A percentile compares a stretch with the other conserved stretches of the same genome.
phyloP scores from a whole-genome alignment of 768 basidiomycete species.

The Porphyrellus cyaneotinctus region DNA sequence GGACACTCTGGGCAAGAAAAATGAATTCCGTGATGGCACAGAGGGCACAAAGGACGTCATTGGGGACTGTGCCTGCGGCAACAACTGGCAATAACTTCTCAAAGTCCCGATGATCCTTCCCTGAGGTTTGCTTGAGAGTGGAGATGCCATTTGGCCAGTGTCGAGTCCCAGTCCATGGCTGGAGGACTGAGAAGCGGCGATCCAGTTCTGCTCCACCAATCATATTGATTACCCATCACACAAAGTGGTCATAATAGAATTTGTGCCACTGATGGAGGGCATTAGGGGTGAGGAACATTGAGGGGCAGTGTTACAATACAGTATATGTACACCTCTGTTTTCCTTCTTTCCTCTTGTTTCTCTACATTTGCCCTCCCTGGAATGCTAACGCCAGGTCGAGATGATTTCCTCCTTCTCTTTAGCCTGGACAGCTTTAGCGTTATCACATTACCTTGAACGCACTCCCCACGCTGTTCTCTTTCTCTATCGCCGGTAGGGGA shows the following conservation, averaged over 20 bases:
- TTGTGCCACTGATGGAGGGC: too few relatives aligned
- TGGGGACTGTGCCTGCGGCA: conserved; percentile 16
- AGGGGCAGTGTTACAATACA: too few relatives aligned
- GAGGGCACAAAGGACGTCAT: conserved; percentile 31
- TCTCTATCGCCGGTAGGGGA: too few relatives aligned
- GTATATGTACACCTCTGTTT: too few relatives aligned
- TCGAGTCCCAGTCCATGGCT: conserved; percentile 4
- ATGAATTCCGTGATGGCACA: conserved; percentile 37
- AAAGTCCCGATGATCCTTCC: conserved; percentile 3
- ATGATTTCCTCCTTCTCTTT: too few relatives aligned
- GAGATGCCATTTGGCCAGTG: conserved; percentile 6
- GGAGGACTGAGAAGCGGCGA: conserved; percentile 22
- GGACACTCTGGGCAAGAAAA: conserved; percentile 33
- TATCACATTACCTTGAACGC: too few relatives aligned
- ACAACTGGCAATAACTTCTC: conserved; percentile 1
- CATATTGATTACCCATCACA: conserved; percentile 1
- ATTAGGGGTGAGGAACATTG: too few relatives aligned
- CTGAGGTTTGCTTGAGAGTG: conserved; percentile 4
- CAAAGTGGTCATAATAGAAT: conserved; percentile 23
- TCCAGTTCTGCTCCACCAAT: conserved; percentile 15
- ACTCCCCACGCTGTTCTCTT: too few relatives aligned
- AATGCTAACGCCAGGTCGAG: too few relatives aligned
- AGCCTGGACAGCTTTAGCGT: too few relatives aligned
- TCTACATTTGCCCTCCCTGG: too few relatives aligned
- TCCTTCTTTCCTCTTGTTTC: too few relatives aligned